Base-by-base conservation (phyloP, 495 filamentous ascomycete species). In the Neohortaea acidophila region DNA sequence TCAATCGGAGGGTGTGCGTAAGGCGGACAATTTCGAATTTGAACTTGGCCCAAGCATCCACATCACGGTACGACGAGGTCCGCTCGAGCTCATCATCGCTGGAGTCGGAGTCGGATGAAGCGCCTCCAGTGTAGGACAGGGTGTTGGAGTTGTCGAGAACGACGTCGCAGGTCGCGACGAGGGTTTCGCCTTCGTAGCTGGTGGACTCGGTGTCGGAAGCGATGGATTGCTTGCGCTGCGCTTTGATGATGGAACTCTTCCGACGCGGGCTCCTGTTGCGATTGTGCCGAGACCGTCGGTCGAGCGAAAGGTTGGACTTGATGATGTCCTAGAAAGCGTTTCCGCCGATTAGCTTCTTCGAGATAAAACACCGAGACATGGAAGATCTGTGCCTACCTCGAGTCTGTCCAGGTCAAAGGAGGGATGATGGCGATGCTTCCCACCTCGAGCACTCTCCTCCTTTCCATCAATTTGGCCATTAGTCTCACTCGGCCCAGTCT, bases 11-110 rank as follows among this genome's bases (percentile, higher is more conserved):
- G 0, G 89, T 99, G 60, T 96, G 91, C 2, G 82, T 67, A 33
- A 96, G 60, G 28, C 81, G 79, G 43, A 96, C 64, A 39, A 94
- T 89, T 58, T 96, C 87, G 33, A 67, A 72, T 56, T 94, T 96
- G 65, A 99, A 99, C 5, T 54, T 54, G 9, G 64, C 30, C 86
- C 86, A 92, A 1, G 71, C 73, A 47, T 79, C 76, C 34, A 64
- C 66, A 41, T 87, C 82, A 47, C 78, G 80, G 34, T 41, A 41
- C 0, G 46, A 44, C 2, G 41, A 25, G 35, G 63, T 62, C 14
- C 47, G 62, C 59, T 23, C 44, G 39, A 29, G 45, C 35, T 39
- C 50, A 59, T 26, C 54, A 48, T 21, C 61, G 59, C 28, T 59
- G 50, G 29, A 58, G n/a, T 57, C 54, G 2, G 67, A 62, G 19